Conservation (phyloP, 2,329 filamentous ascomycete genomes). For the Aphanocladium album region DNA sequence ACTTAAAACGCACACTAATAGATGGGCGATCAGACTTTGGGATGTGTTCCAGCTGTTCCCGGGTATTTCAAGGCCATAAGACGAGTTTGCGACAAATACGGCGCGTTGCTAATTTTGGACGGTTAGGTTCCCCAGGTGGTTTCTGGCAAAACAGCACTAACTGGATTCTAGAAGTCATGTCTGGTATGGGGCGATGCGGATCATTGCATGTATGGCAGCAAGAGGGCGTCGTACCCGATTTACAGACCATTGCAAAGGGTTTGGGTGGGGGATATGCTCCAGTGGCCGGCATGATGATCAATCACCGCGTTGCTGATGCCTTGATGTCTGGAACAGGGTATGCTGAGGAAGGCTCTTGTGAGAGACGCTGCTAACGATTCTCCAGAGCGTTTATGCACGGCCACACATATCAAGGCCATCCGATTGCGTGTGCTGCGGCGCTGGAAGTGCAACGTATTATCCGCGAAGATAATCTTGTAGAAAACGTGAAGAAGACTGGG, state of each 20-base stretch:
- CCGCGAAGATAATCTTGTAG: conserved; percentile 20
- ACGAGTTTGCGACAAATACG: conserved; percentile 63
- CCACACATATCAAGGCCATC: conserved; percentile 25
- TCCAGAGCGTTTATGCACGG: conserved; percentile 19
- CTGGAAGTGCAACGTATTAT: conserved; percentile 41
- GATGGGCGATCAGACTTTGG: conserved; percentile 36
- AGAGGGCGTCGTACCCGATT: conserved; percentile 54
- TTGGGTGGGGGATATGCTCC: conserved; percentile 60
- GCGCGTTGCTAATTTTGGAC: conserved; percentile 69
- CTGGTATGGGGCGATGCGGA: conserved; percentile 56
- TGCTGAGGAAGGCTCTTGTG: not conserved
- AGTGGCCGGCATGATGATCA: conserved; percentile 55
- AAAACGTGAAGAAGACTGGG: conserved; percentile 17
- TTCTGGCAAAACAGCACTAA: too few species aligned
- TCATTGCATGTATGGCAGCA: conserved; percentile 59
- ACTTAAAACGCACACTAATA: not conserved
- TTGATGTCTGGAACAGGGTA: conserved; percentile 31
- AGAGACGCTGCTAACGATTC: conserved; percentile 7
- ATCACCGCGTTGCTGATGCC: conserved; percentile 43
- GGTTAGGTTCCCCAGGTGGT: too few species aligned
- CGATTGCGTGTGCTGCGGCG: conserved; percentile 22
- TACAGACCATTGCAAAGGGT: conserved; percentile 63
- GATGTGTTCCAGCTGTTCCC: conserved; percentile 59
- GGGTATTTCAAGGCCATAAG: conserved; percentile 69
- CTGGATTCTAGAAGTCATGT: conserved; percentile 59